Evolutionary conservation across 805 yeast species (phyloP).

Genomic region (Lachancea quebecensis): DNA sequence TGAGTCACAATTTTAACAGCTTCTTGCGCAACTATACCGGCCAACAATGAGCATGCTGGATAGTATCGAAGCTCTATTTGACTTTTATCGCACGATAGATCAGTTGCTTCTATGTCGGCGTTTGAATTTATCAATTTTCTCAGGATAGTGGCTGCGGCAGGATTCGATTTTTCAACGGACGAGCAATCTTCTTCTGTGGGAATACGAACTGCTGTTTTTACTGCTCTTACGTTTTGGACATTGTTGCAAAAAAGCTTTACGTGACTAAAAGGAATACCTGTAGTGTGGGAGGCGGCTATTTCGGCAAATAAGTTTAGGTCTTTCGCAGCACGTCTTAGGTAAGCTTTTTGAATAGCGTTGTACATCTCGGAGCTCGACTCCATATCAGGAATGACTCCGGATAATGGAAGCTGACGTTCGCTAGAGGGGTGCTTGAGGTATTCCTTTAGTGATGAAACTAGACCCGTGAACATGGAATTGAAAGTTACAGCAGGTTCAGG

Average conservation of each 20-base stretch:
- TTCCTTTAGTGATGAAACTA: constrained; percentile 44
- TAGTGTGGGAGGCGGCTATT: constrained; percentile 2
- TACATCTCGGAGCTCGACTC: constrained; percentile 64
- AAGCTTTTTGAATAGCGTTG: constrained; percentile 50
- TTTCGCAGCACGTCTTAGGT: constrained; percentile 43
- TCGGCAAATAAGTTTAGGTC: constrained; percentile 39
- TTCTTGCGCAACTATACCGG: constrained; percentile 86
- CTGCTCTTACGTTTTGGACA: constrained; percentile 36
- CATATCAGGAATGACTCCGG: constrained; percentile 85
- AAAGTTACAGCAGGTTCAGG: neutral
- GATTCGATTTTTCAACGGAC: no score
- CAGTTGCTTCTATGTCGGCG: no score
- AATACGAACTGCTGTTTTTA: constrained; percentile 2
- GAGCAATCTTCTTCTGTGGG: neutral
- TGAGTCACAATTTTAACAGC: constrained; percentile 64
- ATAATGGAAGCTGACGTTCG: constrained; percentile 49
- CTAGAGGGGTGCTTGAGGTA: constrained; percentile 37
- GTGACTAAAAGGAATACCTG: constrained; percentile 34
- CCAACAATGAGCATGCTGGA: constrained; percentile 44
- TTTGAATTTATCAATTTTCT: neutral
- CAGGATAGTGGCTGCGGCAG: neutral
- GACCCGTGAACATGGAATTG: constrained; percentile 16
- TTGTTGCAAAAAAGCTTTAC: constrained; percentile 55
- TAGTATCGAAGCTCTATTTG: neutral
- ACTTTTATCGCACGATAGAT: no score